Conservation (phyloP, 352 stramenopile genomes). For the Pythium aphanidermatum region DNA sequence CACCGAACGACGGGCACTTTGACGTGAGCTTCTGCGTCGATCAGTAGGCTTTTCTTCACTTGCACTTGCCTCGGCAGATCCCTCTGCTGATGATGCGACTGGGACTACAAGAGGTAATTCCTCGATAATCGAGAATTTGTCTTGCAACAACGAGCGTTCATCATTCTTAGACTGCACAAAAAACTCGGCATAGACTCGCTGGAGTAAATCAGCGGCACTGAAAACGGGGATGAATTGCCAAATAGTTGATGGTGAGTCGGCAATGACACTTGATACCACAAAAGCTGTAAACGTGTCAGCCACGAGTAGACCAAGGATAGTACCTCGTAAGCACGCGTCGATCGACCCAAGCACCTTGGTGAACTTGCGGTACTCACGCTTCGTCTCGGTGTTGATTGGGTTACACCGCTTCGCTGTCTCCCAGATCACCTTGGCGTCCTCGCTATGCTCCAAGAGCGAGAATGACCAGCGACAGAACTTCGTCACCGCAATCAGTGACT, state of each 20-base stretch:
- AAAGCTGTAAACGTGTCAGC: slow-evolving; percentile 87
- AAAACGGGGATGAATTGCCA: slow-evolving; percentile 80
- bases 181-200: slow-evolving; percentile 72
- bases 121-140: slow-evolving; percentile 44
- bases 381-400: slow-evolving; percentile 80
- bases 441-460: slow-evolving; percentile 75
- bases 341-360: slow-evolving; percentile 84
- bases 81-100: too few species aligned
- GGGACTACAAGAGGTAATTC: slow-evolving; percentile 7
- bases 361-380: slow-evolving; percentile 84
- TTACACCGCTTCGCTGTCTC: slow-evolving; percentile 83
- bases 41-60: too few species aligned
- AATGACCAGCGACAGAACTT: slow-evolving; percentile 89
- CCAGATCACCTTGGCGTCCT: slow-evolving; percentile 85
- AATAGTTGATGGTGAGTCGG: slow-evolving; percentile 52
- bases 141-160: slow-evolving; percentile 58
- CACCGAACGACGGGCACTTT: too few species aligned
- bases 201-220: slow-evolving; percentile 67
- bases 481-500: slow-evolving; percentile 63
- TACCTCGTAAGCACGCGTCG: slow-evolving; percentile 75
- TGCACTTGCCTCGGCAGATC: too few species aligned
- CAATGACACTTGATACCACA: slow-evolving; percentile 77
- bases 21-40: too few species aligned
- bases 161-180: slow-evolving; percentile 56
- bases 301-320: slow-evolving; percentile 76